Evolutionary conservation across 2,329 filamentous ascomycete genomes (phyloP).

Genomic region (Parastagonospora avenae): DNA sequence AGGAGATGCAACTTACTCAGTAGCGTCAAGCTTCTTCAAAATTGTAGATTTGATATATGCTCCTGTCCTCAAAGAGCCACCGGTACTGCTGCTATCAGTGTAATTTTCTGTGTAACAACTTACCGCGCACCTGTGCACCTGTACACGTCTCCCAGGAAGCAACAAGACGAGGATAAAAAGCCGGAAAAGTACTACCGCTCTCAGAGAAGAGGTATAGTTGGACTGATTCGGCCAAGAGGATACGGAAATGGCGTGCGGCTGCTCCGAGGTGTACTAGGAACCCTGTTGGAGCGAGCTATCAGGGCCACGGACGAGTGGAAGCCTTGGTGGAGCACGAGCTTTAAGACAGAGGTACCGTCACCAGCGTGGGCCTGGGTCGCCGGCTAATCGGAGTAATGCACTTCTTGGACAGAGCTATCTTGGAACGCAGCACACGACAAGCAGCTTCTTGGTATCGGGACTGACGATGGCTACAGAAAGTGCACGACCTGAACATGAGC

Average conservation of each 20-base stretch:
- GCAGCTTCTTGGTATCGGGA: constrained; percentile 1
- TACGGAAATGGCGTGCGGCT: constrained; percentile 26
- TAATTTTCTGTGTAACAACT: constrained; percentile 22
- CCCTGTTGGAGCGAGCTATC: constrained; percentile 32
- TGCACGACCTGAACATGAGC: neutral
- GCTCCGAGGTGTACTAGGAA: constrained; percentile 39
- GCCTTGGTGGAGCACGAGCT: constrained; percentile 31
- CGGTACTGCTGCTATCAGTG: constrained; percentile 33
- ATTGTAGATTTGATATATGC: constrained; percentile 13
- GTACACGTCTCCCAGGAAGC: constrained; percentile 10
- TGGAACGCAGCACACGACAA: constrained; percentile 3
- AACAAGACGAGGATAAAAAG: constrained; percentile 22
- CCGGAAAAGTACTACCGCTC: constrained; percentile 38
- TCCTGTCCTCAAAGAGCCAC: constrained; percentile 5
- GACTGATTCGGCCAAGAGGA: constrained; percentile 45
- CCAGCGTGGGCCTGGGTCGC: constrained; percentile 19
- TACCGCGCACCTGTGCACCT: constrained; percentile 25
- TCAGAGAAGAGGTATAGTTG: constrained; percentile 17
- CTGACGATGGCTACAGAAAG: neutral
- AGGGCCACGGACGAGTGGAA: constrained; percentile 47
- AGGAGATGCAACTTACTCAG: constrained; percentile 36
- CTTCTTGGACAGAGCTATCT: constrained; percentile 9
- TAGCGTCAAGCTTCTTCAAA: constrained; percentile 27
- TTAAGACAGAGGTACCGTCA: constrained; percentile 28
- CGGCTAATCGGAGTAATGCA: constrained; percentile 37